These are phyloP conservation scores for Berkeleyomyces rouxiae DNA, from an alignment of 2,329 filamentous ascomycete genomes.

Conservation along the genomic window DNA sequence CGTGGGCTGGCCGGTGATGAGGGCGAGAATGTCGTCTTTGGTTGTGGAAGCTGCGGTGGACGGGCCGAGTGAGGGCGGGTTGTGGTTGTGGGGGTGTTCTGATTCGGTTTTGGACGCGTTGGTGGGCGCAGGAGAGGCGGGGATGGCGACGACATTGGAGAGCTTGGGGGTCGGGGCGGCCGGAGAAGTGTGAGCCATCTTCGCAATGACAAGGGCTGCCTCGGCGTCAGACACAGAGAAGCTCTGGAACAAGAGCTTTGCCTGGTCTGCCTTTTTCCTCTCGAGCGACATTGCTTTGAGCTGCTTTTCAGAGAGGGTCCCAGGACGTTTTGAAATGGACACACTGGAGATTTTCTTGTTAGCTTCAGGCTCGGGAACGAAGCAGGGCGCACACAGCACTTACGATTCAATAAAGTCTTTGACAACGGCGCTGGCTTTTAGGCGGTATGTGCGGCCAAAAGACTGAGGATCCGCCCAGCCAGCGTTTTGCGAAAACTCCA, in stretches of 20 bases:
- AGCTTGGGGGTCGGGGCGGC: constrained; percentile 1
- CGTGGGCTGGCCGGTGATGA: constrained; percentile 33
- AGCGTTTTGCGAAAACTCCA: constrained; percentile 20
- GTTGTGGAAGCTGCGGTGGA: not conserved
- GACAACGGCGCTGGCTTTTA: constrained; percentile 48
- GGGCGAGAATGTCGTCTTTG: constrained; percentile 24
- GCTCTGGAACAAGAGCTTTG: not conserved
- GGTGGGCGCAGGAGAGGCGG: constrained; percentile 10
- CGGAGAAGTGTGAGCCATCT: not conserved
- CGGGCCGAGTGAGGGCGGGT: not conserved
- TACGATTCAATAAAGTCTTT: constrained; percentile 49
- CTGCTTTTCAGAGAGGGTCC: constrained; percentile 4
- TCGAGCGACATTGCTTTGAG: not conserved
- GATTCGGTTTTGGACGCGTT: constrained; percentile 10
- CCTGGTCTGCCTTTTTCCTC: not conserved
- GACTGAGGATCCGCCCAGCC: constrained; percentile 42
- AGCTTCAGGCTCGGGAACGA: not conserved
- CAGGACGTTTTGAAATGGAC: not conserved
- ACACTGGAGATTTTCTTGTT: not conserved
- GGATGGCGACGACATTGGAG: not conserved
- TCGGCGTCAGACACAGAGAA: constrained; percentile 1
- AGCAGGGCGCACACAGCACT: not conserved
- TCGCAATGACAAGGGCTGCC: constrained; percentile 6
- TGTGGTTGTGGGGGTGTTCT: not conserved
- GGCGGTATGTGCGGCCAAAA: constrained; percentile 47